A percentile compares a stretch with the other conserved stretches of the same genome.
Conservation (phyloP, 139 green algal genomes). For the Chlamydomonas schloesseri region DNA sequence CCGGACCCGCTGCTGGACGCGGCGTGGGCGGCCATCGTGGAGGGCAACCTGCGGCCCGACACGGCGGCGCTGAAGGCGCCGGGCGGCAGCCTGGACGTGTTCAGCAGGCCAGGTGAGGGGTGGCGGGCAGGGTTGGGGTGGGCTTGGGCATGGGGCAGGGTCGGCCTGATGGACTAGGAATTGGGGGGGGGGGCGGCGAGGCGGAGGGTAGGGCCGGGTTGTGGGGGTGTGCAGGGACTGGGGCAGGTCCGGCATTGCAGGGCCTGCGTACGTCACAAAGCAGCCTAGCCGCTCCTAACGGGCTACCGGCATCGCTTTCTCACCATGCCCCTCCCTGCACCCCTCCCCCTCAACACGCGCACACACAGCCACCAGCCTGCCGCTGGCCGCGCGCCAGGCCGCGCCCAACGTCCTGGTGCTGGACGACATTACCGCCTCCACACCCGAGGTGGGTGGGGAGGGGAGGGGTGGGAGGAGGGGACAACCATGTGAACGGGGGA, state of each 20-base stretch:
- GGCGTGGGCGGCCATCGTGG: conserved; percentile 18
- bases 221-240: background rate
- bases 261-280: too few species aligned
- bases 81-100: conserved; percentile 9
- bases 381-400: conserved; percentile 1
- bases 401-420: conserved; percentile 36
- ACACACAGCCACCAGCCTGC: conserved; percentile 7
- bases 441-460: conserved; percentile 4
- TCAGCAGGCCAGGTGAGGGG: conserved; percentile 24
- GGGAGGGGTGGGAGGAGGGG: background rate
- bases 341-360: background rate
- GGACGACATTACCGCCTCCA: conserved; percentile 31
- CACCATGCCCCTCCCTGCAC: background rate
- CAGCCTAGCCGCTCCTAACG: background rate
- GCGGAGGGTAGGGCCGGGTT: too few species aligned
- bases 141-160: too few species aligned
- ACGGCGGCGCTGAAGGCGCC: background rate
- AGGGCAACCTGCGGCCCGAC: conserved; percentile 30
- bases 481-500: too few species aligned
- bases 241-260: too few species aligned
- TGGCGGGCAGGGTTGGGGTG: background rate
- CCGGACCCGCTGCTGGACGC: conserved; percentile 23
- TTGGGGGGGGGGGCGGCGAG: too few species aligned
- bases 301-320: too few species aligned
- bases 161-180: too few species aligned